Conservation (phyloP, 169 alveolate species). For the Cryptosporidium meleagridis region DNA sequence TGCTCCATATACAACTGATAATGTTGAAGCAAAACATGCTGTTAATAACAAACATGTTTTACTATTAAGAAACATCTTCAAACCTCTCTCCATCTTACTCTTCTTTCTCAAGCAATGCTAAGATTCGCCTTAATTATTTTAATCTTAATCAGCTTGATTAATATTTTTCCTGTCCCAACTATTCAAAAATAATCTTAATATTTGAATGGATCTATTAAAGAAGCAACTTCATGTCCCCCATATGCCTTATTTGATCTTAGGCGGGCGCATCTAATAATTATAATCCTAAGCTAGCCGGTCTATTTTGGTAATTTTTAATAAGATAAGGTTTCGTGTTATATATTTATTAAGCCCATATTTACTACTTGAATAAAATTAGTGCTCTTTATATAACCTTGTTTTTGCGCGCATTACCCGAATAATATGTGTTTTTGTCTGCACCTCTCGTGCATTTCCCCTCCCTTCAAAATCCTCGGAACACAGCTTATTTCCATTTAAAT, state of each 20-base stretch:
- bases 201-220: constrained; percentile 44
- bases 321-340: neutral
- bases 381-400: too few relatives aligned
- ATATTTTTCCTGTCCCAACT: constrained; percentile 58
- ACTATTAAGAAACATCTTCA: constrained; percentile 28
- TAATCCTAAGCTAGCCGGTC: constrained; percentile 2
- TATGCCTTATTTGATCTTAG: constrained; percentile 40
- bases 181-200: constrained; percentile 24
- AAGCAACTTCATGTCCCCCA: constrained; percentile 37
- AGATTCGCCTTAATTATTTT: constrained; percentile 43
- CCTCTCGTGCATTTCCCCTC: too few relatives aligned
- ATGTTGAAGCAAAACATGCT: constrained; percentile 35
- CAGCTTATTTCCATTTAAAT: too few relatives aligned
- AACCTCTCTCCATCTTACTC: constrained; percentile 51
- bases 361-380: neutral
- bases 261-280: constrained; percentile 71
- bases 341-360: neutral
- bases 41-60: constrained; percentile 17
- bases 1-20: constrained; percentile 30
- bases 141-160: constrained; percentile 58
- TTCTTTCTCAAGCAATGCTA: constrained; percentile 47
- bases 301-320: neutral
- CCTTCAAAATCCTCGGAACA: neutral
- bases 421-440: neutral
- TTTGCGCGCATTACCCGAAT: neutral